Base-by-base conservation (phyloP, 192 early-diverging fungal species). In the Fimicolochytrium jonesii region DNA sequence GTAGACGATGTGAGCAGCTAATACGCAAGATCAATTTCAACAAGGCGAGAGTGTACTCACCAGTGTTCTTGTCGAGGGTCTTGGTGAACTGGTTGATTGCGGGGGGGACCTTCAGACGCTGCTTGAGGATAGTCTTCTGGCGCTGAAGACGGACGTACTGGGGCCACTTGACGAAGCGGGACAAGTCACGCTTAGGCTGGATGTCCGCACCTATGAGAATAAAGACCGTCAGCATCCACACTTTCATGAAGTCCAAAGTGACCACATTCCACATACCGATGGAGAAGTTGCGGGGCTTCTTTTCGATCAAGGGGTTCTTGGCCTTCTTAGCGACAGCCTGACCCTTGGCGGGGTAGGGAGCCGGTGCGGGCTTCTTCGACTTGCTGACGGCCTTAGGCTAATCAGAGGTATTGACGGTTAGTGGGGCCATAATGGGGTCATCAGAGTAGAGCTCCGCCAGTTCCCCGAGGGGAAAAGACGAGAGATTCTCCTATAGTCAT, bases 21-120 rank as follows among this genome's bases (percentile, higher is more conserved):
- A n/a, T n/a, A 46, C 18, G n/a, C 20, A 18, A n/a, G n/a, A n/a
- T n/a, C n/a, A n/a, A n/a, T n/a, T n/a, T n/a, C n/a, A n/a, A n/a
- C n/a, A n/a, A n/a, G n/a, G n/a, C n/a, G n/a, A n/a, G n/a, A n/a
- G 10, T 39, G 37, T 17, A 30, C 71, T 45, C 55, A 74, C 71
- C 79, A 69, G 91, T 95, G 90, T 95, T 97, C 87, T 93, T 93
- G 87, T 99, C 97, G 65, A 95, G 77, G 53, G 88, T 87, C 80
- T 94, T 87, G 72, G 91, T 88, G 90, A 99, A 99, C 86, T 99
- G 97, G 90, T 97, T 95, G 86, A 99, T 87, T 42, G 97, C 89
- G 22, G 97, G 97, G 62, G 97, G 97, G 35, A 99, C 97, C 92
- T 97, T 97, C 67, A 99, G 85, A 79, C 97, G 93, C 86, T 92